Conservation (phyloP, 257 asterid genomes). For the Solanum okadae region DNA sequence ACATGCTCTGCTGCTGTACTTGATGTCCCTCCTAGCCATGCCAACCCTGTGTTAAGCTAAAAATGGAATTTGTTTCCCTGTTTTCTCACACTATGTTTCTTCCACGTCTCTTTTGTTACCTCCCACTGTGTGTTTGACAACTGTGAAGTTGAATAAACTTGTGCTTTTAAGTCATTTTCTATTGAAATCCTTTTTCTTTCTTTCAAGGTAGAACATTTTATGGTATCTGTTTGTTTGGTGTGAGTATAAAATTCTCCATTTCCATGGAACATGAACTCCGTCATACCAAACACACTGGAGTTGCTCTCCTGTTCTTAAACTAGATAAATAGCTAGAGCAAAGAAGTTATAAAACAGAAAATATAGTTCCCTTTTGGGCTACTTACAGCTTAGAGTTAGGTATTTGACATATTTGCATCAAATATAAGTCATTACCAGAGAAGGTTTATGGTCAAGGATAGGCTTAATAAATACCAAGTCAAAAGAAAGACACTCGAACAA, state of each 20-base stretch:
- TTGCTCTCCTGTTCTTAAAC: neutral
- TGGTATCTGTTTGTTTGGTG: neutral
- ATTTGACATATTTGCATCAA: neutral
- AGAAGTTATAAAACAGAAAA: neutral
- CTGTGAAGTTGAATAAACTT: neutral
- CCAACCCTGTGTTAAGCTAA: neutral
- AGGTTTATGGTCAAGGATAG: neutral
- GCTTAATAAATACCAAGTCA: neutral
- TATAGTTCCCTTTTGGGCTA: neutral
- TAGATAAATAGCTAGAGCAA: neutral
- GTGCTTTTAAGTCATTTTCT: neutral
- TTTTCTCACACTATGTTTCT: neutral
- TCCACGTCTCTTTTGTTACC: neutral
- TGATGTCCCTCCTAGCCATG: conserved; percentile 1
- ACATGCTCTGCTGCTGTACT: conserved; percentile 15
- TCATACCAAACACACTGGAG: neutral
- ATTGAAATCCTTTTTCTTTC: neutral
- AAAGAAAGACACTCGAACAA: neutral
- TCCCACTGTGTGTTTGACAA: neutral
- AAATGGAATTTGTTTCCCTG: neutral
- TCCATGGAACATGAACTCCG: neutral
- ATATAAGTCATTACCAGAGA: neutral
- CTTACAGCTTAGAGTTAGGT: neutral
- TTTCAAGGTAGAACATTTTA: neutral
- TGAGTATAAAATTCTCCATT: neutral